Evolutionary conservation across 2,329 filamentous ascomycete genomes (phyloP).

Genomic region (Mycogone perniciosa): DNA sequence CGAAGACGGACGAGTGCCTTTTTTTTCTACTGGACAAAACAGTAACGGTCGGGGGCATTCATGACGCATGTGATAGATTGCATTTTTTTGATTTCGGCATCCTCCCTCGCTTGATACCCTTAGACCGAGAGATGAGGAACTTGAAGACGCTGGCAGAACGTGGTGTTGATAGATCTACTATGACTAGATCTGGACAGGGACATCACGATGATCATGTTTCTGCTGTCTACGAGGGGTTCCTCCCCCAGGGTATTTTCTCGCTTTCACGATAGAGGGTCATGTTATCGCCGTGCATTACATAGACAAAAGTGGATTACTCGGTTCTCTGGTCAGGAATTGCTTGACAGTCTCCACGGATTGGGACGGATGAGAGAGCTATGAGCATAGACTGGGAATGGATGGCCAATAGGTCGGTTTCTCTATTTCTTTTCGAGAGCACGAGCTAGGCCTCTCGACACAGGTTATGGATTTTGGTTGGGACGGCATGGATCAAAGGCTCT

Average conservation of each 20-base stretch:
- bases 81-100: slow-evolving; percentile 39
- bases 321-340: slow-evolving; percentile 44
- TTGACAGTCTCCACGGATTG: slow-evolving; percentile 29
- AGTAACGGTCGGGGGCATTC: slow-evolving; percentile 34
- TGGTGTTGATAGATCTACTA: slow-evolving; percentile 30
- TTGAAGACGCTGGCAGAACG: slow-evolving; percentile 33
- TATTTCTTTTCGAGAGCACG: slow-evolving; percentile 31
- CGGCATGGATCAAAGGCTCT: slow-evolving; percentile 25
- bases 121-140: slow-evolving; percentile 37
- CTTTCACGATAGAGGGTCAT: slow-evolving; percentile 40
- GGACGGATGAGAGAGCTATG: slow-evolving; percentile 27
- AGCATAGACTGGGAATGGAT: slow-evolving; percentile 27
- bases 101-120: slow-evolving; percentile 39
- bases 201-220: slow-evolving; percentile 34
- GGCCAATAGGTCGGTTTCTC: slow-evolving; percentile 29
- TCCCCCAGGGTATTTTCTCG: slow-evolving; percentile 34
- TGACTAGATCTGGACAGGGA: slow-evolving; percentile 28
- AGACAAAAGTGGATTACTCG: slow-evolving; percentile 62
- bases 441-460: slow-evolving; percentile 33
- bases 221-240: slow-evolving; percentile 31
- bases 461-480: slow-evolving; percentile 32
- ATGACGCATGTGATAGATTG: slow-evolving; percentile 40
- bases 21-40: slow-evolving; percentile 27
- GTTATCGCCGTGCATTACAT: slow-evolving; percentile 43
- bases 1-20: slow-evolving; percentile 29